Evolutionary conservation across 306 rosid species (phyloP), one percentile per base, ranked within the genome.

Genomic region (Casuarina equisetifolia): DNA sequence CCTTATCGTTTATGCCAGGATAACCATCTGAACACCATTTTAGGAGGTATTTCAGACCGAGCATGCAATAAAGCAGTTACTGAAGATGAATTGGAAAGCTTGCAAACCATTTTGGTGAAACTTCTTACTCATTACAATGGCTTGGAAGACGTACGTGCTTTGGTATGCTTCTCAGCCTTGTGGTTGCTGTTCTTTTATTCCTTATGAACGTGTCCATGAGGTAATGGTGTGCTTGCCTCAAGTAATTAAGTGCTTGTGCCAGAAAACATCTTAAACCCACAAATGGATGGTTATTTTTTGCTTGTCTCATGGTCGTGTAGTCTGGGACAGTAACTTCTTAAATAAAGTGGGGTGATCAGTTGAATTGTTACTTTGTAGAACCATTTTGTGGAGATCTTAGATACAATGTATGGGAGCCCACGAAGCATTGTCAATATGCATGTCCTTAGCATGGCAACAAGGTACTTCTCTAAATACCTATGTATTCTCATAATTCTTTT

Each of bases 61-160:
- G 86, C 90, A 67, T 45, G 71, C 73, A 82, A 68, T 82, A 82
- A 79, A 76, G 86, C 73, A 50, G 81, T 89, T 63, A 68, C 80
- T 50, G 95, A 87, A 84, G 86, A 84, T 85, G 97, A 88, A 82
- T 86, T 90, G 76, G 74, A 81, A 68, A 79, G 84, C 89, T 86
- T 94, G 92, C 97, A 94, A 81, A 90, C 97, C 80, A 87, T 94
- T 72, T 54, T 92, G 84, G 84, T 88, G 93, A 94, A 94, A 88
- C 83, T 92, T 83, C 88, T 94, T 74, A 84, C 90, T 79, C 90
- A 88, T 74, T 90, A 83, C 52, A 74, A 88, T 78, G 59, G 66
- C 79, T 67, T 92, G 54, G 91, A 90, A 86, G 91, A 89, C 80
- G 81, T 90, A 55, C 82, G 92, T 79, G 83, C 88, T 69, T 79